Evolutionary conservation across 2,329 filamentous ascomycete species (phyloP).

Genomic region (Claviceps digitariae): DNA sequence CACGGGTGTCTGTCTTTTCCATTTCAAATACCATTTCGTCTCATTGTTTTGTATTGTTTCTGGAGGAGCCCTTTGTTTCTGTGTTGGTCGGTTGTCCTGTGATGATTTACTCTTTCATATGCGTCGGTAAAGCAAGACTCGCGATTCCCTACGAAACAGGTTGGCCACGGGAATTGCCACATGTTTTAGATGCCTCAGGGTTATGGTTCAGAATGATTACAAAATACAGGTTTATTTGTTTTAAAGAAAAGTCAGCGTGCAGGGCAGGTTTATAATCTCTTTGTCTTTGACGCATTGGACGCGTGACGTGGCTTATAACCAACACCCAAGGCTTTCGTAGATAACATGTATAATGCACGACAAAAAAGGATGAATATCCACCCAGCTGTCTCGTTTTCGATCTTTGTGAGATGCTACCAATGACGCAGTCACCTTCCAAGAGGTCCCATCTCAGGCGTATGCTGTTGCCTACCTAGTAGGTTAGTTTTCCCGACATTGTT

Average conservation of each 20-base stretch:
- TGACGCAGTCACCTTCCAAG: too few species aligned
- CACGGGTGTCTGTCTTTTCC: background rate
- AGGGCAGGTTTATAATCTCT: background rate
- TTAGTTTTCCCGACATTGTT: too few species aligned
- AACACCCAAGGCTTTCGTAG: too few species aligned
- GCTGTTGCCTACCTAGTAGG: too few species aligned
- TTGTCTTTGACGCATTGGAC: too few species aligned
- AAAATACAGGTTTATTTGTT: background rate
- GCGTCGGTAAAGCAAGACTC: background rate
- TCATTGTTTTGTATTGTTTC: background rate
- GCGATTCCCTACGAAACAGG: background rate
- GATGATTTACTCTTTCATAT: background rate
- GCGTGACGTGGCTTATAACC: too few species aligned
- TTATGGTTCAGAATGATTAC: background rate
- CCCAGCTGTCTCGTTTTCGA: too few species aligned
- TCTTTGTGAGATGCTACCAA: too few species aligned
- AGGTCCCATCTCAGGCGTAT: too few species aligned
- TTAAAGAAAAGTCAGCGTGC: background rate
- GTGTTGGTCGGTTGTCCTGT: background rate
- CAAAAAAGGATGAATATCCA: too few species aligned
- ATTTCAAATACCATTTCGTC: background rate
- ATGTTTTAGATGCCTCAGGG: constrained; percentile 1
- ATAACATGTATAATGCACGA: too few species aligned
- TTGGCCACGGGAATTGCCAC: background rate
- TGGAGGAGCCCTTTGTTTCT: background rate